phyloP scores from a whole-genome alignment of 805 yeast species.

The Danielia reshetovae region DNA sequence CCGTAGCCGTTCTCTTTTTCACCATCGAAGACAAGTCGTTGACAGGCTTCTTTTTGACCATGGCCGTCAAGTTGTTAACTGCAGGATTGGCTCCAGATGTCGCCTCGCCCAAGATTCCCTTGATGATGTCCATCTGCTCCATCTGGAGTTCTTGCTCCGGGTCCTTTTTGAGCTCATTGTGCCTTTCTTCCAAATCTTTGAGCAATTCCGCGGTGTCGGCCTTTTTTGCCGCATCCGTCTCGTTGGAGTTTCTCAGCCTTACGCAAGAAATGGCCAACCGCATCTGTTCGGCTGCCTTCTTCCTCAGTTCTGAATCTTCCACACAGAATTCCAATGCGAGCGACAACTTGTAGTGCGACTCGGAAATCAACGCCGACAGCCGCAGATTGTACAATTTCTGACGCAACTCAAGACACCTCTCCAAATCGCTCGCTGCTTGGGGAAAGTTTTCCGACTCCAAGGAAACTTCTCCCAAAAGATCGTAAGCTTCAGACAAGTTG shows the following conservation, averaged over 20 bases:
- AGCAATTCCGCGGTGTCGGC: slow-evolving; percentile 45
- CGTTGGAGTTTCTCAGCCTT: slow-evolving; percentile 39
- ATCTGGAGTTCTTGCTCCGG: slow-evolving; percentile 46
- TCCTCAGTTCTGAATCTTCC: slow-evolving; percentile 46
- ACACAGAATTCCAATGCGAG: slow-evolving; percentile 70
- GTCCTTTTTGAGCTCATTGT: slow-evolving; percentile 50
- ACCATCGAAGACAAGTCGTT: slow-evolving; percentile 64
- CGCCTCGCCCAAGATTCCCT: slow-evolving; percentile 54
- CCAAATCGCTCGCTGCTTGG: slow-evolving; percentile 72
- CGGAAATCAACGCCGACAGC: slow-evolving; percentile 61
- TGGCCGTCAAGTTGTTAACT: not conserved
- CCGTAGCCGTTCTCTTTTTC: slow-evolving; percentile 40
- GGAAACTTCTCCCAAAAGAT: slow-evolving; percentile 83
- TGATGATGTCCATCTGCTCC: slow-evolving; percentile 50
- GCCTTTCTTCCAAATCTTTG: slow-evolving; percentile 52
- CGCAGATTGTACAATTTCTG: slow-evolving; percentile 44
- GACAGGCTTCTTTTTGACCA: slow-evolving; percentile 24
- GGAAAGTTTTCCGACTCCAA: slow-evolving; percentile 83
- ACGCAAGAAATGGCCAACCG: slow-evolving; percentile 46
- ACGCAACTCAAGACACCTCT: slow-evolving; percentile 52
- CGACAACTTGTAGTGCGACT: slow-evolving; percentile 76
- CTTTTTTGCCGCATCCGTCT: slow-evolving; percentile 38
- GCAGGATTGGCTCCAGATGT: slow-evolving; percentile 2
- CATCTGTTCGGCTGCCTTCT: slow-evolving; percentile 53
- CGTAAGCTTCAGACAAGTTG: slow-evolving; percentile 70